phyloP scores from a whole-genome alignment of 345 rosid species.

The Rhodamnia rubescens region DNA sequence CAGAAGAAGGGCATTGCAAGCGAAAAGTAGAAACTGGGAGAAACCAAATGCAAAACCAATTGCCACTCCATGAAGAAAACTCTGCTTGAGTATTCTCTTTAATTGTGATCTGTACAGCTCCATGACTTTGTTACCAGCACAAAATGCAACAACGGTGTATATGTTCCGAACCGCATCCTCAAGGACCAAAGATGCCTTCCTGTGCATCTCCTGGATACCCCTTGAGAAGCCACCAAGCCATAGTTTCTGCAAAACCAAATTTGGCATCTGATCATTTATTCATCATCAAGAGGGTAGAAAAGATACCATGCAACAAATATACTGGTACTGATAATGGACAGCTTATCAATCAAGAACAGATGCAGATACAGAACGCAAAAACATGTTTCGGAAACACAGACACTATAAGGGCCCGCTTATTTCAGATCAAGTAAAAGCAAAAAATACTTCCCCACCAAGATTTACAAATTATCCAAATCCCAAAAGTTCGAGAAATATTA shows the following conservation, averaged over 20 bases:
- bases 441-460: not conserved
- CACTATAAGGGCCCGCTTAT: not conserved
- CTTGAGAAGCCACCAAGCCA: slow-evolving; percentile 99
- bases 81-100: slow-evolving; percentile 68
- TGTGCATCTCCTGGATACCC: slow-evolving; percentile 99
- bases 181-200: slow-evolving; percentile 97
- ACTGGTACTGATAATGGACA: not conserved
- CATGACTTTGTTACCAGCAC: slow-evolving; percentile 99
- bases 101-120: slow-evolving; percentile 89
- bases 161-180: slow-evolving; percentile 99
- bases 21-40: slow-evolving; percentile 98
- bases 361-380: not conserved
- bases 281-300: not conserved
- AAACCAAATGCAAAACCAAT: slow-evolving; percentile 96
- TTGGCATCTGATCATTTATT: slow-evolving; percentile 2
- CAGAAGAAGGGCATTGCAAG: slow-evolving; percentile 96
- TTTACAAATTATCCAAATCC: not conserved
- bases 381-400: not conserved
- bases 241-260: slow-evolving; percentile 56
- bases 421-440: not conserved
- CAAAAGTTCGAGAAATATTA: not conserved
- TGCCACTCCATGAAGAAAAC: slow-evolving; percentile 88
- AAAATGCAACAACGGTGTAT: slow-evolving; percentile 98
- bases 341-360: not conserved
- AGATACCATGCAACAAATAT: not conserved